phyloP scores from a whole-genome alignment of 2,329 filamentous ascomycete species.

The Ceratocystis ficicola region DNA sequence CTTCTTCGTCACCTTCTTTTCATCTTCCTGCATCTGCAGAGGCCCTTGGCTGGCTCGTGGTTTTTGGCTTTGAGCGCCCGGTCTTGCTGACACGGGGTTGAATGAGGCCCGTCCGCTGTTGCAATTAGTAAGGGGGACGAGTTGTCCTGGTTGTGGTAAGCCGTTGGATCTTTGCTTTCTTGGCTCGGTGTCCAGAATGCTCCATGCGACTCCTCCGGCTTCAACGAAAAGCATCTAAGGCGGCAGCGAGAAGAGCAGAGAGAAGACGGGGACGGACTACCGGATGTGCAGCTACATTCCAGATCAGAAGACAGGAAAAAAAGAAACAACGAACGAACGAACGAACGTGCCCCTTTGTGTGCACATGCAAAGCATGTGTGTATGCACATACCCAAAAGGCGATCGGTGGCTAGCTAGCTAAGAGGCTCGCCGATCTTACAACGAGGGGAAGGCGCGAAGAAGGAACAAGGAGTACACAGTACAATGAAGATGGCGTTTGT shows the following conservation, averaged over 20 bases:
- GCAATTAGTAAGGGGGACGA: conserved; percentile 1
- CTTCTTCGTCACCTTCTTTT: not conserved
- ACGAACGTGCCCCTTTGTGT: not conserved
- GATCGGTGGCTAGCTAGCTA: not conserved
- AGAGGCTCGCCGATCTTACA: not conserved
- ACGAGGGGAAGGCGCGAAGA: too few relatives aligned
- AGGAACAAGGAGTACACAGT: too few relatives aligned
- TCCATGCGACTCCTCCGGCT: conserved; percentile 2
- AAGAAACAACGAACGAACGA: too few relatives aligned
- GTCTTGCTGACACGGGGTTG: not conserved
- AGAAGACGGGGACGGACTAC: not conserved
- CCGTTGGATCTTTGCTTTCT: not conserved
- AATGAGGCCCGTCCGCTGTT: not conserved
- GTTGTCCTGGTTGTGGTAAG: not conserved
- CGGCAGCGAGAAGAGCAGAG: not conserved
- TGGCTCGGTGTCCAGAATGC: not conserved
- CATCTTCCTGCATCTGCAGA: not conserved
- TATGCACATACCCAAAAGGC: not conserved
- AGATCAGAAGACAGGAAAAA: not conserved
- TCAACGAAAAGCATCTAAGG: not conserved
- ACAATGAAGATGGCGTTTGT: too few relatives aligned
- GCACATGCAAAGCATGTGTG: not conserved
- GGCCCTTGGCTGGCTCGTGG: not conserved
- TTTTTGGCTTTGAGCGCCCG: not conserved
- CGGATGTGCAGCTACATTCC: not conserved